Percentiles rank a stretch among this genome's conserved stretches.
Evolutionary conservation across 805 yeast genomes (phyloP).

Genomic region (Sugiyamaella boreocaroliniensis): DNA sequence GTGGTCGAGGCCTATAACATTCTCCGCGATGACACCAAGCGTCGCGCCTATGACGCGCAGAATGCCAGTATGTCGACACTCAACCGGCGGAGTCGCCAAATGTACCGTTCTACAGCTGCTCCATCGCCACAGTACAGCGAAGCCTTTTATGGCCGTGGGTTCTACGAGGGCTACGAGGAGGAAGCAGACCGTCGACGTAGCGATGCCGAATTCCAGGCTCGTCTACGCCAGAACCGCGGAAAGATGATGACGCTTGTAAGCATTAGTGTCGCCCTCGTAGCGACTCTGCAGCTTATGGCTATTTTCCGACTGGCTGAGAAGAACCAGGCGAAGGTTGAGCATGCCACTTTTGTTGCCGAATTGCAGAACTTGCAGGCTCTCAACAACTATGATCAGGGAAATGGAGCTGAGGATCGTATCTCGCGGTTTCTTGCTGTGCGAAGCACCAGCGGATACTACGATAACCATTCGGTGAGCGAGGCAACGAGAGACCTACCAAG

Average conservation of each 20-base stretch:
- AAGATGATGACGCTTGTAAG: conserved; percentile 40
- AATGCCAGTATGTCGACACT: neutral
- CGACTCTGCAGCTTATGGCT: conserved; percentile 36
- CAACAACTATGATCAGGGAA: conserved; percentile 48
- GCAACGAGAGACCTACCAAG: neutral
- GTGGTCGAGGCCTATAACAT: conserved; percentile 55
- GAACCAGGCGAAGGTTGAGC: conserved; percentile 24
- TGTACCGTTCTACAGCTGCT: conserved; percentile 1
- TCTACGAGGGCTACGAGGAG: conserved; percentile 55
- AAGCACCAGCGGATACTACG: conserved; percentile 18
- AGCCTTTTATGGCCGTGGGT: conserved; percentile 54
- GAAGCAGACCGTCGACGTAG: conserved; percentile 32
- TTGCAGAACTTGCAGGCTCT: conserved; percentile 32
- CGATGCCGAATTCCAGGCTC: conserved; percentile 34
- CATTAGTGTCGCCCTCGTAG: conserved; percentile 33
- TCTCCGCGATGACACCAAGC: conserved; percentile 40
- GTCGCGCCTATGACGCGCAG: conserved; percentile 39
- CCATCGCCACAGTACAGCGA: conserved; percentile 23
- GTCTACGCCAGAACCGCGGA: conserved; percentile 34
- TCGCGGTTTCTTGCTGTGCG: conserved; percentile 44
- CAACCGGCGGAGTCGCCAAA: neutral
- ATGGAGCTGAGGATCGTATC: conserved; percentile 43
- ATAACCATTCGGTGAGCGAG: conserved; percentile 8
- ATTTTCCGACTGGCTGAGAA: conserved; percentile 20
- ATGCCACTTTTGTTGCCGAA: conserved; percentile 36